Evolutionary conservation across 805 yeast genomes (phyloP).

Genomic region (Gaillardinia entomophila): DNA sequence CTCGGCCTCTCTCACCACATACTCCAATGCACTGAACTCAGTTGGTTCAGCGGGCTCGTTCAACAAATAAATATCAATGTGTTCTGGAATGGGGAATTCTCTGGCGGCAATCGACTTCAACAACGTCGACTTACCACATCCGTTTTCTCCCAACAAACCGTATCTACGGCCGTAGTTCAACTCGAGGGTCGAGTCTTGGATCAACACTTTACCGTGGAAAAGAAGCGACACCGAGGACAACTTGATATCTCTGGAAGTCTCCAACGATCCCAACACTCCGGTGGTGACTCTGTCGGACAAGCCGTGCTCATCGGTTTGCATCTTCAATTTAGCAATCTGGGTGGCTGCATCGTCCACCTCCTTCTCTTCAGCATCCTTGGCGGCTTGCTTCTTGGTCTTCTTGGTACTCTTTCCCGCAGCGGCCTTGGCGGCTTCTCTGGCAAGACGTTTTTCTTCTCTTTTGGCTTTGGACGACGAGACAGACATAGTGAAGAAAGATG

Average conservation of each 20-base stretch:
- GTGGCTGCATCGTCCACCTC: conserved; percentile 62
- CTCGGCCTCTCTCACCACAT: conserved; percentile 97
- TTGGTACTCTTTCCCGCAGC: conserved; percentile 71
- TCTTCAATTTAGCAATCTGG: conserved; percentile 77
- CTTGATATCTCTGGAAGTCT: conserved; percentile 91
- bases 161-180: conserved; percentile 96
- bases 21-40: conserved; percentile 87
- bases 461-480: conserved; percentile 94
- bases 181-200: conserved; percentile 89
- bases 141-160: conserved; percentile 96
- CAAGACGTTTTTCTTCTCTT: conserved; percentile 93
- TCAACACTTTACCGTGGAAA: conserved; percentile 95
- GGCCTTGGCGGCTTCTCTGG: conserved; percentile 40
- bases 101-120: conserved; percentile 90
- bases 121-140: conserved; percentile 97
- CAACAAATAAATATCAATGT: conserved; percentile 83
- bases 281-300: conserved; percentile 95
- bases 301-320: conserved; percentile 93
- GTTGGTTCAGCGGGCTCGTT: conserved; percentile 98
- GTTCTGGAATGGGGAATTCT: conserved; percentile 92
- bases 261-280: conserved; percentile 88
- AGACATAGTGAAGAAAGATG: conserved; percentile 23
- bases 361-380: conserved; percentile 43
- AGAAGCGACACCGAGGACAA: conserved; percentile 82
- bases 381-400: conserved; percentile 55